Evolutionary conservation across 331 rosid species (phyloP).

Genomic region (Pyrus hybrid): DNA sequence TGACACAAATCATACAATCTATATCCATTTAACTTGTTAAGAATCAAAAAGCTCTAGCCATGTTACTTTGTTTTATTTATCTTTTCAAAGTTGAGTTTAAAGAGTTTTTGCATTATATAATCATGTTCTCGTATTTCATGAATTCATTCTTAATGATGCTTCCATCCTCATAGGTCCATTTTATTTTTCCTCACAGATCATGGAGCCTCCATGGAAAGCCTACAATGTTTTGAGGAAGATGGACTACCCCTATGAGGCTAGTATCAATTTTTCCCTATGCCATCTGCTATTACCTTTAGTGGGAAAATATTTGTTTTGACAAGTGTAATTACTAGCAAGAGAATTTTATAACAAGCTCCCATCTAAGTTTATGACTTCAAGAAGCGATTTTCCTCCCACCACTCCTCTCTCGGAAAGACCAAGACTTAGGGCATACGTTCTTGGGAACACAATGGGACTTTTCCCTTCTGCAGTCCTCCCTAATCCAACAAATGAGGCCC

Average conservation of each 20-base stretch:
- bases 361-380: neutral
- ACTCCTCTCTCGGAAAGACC: neutral
- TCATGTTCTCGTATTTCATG: neutral
- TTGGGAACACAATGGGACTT: neutral
- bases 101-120: neutral
- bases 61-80: neutral
- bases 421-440: neutral
- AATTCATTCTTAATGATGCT: neutral
- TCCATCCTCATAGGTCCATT: neutral
- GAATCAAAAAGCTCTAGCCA: neutral
- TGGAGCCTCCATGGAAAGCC: conserved; percentile 96
- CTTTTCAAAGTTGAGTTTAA: neutral
- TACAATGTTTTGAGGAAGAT: conserved; percentile 73
- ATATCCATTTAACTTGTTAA: neutral
- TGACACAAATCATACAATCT: neutral
- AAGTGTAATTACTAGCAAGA: neutral
- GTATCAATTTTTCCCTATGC: conserved; percentile 2
- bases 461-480: neutral
- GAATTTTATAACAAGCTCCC: neutral
- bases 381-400: neutral
- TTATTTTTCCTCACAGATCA: conserved; percentile 51
- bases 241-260: conserved; percentile 89
- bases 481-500: neutral
- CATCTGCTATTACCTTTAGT: neutral
- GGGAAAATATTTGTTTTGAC: neutral